Evolutionary conservation across 2,329 filamentous ascomycete species (phyloP).

Genomic region (Epichloe baconii): DNA sequence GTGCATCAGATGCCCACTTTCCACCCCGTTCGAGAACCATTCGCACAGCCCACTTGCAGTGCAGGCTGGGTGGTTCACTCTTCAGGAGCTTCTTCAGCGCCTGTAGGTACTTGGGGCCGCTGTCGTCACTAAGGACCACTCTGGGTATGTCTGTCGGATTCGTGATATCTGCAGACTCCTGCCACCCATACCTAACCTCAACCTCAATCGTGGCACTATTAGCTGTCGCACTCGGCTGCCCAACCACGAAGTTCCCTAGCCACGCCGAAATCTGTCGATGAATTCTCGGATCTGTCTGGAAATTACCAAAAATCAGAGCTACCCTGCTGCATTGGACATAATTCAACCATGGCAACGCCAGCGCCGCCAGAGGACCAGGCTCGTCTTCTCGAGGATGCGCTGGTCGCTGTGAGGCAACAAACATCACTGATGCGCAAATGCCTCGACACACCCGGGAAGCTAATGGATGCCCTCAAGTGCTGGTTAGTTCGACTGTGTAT

Average conservation of each 20-base stretch:
- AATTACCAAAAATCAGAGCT: constrained; percentile 13
- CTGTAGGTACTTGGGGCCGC: neutral
- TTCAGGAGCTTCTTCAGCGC: neutral
- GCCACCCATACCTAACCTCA: neutral
- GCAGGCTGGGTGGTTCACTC: no score
- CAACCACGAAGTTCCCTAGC: neutral
- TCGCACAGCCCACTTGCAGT: no score
- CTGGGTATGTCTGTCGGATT: neutral
- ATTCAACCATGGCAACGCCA: constrained; percentile 34
- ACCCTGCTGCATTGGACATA: constrained; percentile 16
- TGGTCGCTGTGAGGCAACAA: constrained; percentile 94
- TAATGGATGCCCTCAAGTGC: constrained; percentile 99
- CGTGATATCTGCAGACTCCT: neutral
- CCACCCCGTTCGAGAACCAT: no score
- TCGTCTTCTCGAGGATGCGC: constrained; percentile 90
- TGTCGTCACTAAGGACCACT: constrained; percentile 4
- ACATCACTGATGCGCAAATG: constrained; percentile 95
- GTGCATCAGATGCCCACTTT: no score
- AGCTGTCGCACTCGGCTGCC: neutral
- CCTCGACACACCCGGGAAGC: constrained; percentile 90
- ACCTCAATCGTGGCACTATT: neutral
- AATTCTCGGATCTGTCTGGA: constrained; percentile 11
- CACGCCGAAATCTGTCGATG: constrained; percentile 10
- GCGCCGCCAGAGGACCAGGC: constrained; percentile 67
- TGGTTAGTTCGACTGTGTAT: constrained; percentile 49